These are phyloP conservation scores for Torulaspora globosa DNA, from an alignment of 1,139 yeast species.

Conservation along the genomic window DNA sequence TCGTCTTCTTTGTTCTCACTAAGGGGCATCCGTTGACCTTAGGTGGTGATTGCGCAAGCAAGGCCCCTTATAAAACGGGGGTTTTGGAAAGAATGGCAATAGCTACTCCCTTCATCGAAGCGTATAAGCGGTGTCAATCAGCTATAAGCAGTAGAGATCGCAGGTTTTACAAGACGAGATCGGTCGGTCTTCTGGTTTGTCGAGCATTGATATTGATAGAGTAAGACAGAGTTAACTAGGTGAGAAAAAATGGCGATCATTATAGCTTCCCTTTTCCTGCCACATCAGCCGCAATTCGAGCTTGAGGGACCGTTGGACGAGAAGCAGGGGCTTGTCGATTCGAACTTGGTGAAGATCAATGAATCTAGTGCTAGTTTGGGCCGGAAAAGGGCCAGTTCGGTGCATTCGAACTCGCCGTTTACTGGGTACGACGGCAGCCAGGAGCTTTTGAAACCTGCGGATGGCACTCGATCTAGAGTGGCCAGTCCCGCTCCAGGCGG, in stretches of 20 bases:
- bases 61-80: constrained; percentile 5
- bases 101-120: neutral
- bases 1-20: constrained; percentile 1
- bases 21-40: constrained; percentile 9
- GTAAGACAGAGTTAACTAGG: neutral
- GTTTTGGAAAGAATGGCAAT: neutral
- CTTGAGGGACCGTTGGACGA: constrained; percentile 26
- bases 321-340: constrained; percentile 28
- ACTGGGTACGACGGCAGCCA: constrained; percentile 9
- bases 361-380: constrained; percentile 14
- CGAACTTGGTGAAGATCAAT: constrained; percentile 24
- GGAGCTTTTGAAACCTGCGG: constrained; percentile 11
- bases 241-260: constrained; percentile 30
- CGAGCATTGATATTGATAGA: neutral
- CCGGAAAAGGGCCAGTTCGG: constrained; percentile 25
- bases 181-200: neutral
- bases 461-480: constrained; percentile 8
- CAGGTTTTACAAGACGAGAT: neutral
- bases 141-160: neutral
- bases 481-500: constrained; percentile 10
- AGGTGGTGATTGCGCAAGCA: constrained; percentile 6
- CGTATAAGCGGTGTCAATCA: neutral
- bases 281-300: constrained; percentile 37
- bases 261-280: constrained; percentile 36
- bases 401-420: constrained; percentile 23